Conservation (phyloP, 257 asterid species). For the Osmanthus fragrans region DNA sequence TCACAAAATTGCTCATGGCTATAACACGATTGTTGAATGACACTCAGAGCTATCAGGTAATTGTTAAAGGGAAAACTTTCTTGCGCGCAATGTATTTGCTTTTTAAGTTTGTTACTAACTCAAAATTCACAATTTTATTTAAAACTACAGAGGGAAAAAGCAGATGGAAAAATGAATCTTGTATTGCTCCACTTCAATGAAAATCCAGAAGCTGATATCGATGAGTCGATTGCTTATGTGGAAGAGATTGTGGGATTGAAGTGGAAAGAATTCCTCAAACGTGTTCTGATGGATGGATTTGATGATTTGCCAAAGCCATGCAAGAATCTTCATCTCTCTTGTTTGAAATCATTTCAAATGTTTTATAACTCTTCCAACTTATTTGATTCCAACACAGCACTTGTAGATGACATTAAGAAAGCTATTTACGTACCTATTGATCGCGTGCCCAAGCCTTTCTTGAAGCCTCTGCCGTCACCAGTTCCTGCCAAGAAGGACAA, state of each 20-base stretch:
- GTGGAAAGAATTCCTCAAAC: constrained; percentile 43
- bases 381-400: constrained; percentile 44
- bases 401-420: constrained; percentile 44
- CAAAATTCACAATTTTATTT: not conserved
- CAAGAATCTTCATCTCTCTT: constrained; percentile 43
- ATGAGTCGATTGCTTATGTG: constrained; percentile 44
- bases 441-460: constrained; percentile 10
- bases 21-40: constrained; percentile 53
- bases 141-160: constrained; percentile 49
- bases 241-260: constrained; percentile 24
- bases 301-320: constrained; percentile 33
- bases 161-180: constrained; percentile 54
- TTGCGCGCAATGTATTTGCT: not conserved
- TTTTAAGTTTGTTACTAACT: not conserved
- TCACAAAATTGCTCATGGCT: constrained; percentile 57
- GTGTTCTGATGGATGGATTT: constrained; percentile 30
- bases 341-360: constrained; percentile 56
- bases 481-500: not conserved
- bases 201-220: constrained; percentile 29
- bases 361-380: constrained; percentile 51
- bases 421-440: constrained; percentile 51
- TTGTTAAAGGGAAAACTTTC: not conserved
- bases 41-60: constrained; percentile 61
- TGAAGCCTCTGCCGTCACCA: constrained; percentile 7
- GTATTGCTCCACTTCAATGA: constrained; percentile 44